phyloP scores from a whole-genome alignment of 2,329 filamentous ascomycete genomes.

The Fusarium miscanthi region DNA sequence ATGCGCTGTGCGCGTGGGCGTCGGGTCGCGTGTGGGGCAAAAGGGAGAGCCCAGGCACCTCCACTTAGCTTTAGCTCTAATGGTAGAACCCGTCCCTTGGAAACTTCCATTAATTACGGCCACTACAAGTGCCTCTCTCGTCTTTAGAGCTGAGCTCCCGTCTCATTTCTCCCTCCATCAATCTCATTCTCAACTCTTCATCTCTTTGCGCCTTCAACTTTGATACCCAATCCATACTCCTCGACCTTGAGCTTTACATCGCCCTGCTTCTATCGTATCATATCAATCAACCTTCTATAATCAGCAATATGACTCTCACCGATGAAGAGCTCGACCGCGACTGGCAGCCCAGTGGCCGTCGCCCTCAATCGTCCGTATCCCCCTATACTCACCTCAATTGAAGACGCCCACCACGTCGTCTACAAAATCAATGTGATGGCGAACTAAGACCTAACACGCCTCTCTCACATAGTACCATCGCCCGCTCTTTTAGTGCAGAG shows the following conservation, averaged over 20 bases:
- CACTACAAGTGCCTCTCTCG: conserved; percentile 12
- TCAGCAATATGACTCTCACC: conserved; percentile 53
- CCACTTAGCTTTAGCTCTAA: conserved; percentile 14
- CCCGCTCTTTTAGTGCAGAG: conserved; percentile 85
- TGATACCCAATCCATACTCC: conserved; percentile 1
- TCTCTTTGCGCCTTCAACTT: conserved; percentile 2
- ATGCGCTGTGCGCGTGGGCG: conserved; percentile 24
- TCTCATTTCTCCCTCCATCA: not conserved
- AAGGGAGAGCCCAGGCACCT: conserved; percentile 5
- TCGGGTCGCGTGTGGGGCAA: conserved; percentile 20
- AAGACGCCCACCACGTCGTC: conserved; percentile 8
- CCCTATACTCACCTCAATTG: conserved; percentile 66
- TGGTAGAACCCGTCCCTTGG: conserved; percentile 29
- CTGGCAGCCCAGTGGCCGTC: conserved; percentile 81
- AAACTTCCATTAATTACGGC: conserved; percentile 34
- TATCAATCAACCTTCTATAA: not conserved
- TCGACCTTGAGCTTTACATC: not conserved
- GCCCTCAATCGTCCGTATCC: conserved; percentile 82
- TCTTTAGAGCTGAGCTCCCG: conserved; percentile 19
- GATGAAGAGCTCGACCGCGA: conserved; percentile 79
- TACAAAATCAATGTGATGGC: conserved; percentile 21
- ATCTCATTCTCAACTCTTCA: conserved; percentile 4
- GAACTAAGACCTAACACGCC: conserved; percentile 22
- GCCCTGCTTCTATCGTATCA: not conserved
- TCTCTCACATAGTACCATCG: conserved; percentile 74